phyloP scores from a whole-genome alignment of 495 filamentous ascomycete genomes.

The Aspergillus asperescens region DNA sequence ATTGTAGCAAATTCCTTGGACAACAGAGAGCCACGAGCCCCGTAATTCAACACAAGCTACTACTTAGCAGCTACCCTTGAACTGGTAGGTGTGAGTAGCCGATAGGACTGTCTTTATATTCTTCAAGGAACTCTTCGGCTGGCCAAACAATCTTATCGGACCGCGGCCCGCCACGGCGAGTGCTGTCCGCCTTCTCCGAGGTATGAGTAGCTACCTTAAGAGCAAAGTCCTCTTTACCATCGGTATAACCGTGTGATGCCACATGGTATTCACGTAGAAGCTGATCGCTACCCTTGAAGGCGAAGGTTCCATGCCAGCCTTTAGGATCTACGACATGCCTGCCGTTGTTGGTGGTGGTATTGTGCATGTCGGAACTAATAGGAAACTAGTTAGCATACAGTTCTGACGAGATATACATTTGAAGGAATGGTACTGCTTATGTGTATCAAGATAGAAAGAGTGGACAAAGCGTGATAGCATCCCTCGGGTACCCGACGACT shows the following conservation, averaged over 20 bases:
- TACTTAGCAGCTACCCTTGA: background rate
- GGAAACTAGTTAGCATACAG: background rate
- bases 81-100: background rate
- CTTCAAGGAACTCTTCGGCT: background rate
- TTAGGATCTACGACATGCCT: background rate
- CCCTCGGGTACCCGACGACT: background rate
- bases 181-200: background rate
- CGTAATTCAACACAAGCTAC: slow-evolving; percentile 1
- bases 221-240: slow-evolving; percentile 5
- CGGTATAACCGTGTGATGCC: slow-evolving; percentile 5
- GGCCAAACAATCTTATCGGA: slow-evolving; percentile 1
- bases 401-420: background rate
- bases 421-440: background rate
- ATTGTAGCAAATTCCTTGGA: background rate
- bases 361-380: slow-evolving; percentile 4
- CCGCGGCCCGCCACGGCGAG: background rate
- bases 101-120: slow-evolving; percentile 2
- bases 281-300: background rate
- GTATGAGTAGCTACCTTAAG: background rate
- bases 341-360: background rate
- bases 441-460: background rate
- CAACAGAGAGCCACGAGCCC: slow-evolving; percentile 1
- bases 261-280: background rate
- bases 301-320: slow-evolving; percentile 4
- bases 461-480: background rate